Base-by-base conservation (phyloP, 257 asterid species). In the Jaltomata sinuosa region DNA sequence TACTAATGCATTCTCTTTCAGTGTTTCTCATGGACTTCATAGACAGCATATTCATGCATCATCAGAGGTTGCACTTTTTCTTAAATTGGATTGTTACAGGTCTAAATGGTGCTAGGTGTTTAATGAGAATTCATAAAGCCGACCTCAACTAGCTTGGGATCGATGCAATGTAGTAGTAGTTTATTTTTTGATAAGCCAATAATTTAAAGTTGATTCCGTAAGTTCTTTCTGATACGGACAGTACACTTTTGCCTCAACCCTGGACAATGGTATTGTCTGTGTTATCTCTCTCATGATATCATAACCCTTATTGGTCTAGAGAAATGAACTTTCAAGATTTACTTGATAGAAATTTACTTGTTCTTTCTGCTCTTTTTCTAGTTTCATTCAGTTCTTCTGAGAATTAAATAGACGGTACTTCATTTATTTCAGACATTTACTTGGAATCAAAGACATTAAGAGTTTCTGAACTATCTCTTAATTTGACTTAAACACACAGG, bases 401-500 rank as follows among this genome's bases (percentile, higher is more conserved):
- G 79, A 40, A 71, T 38, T 71, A 71, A 69, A 21, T 71, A 38
- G 53, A 38, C 0, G 53, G 32, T 38, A 67, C 49, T 67, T 34
- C 15, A 71, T 71, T 71, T 71, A 16, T 49, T 76, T 76, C 81
- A 47, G 47, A 47, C 22, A 47, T 25, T 76, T 47, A 22, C 81
- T 25, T 27, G 61, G 42, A 76, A 49, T 49, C 81, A 76, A 47
- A 76, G 45, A 27, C 42, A 76, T 29, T 76, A 15, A 27, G 45
- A 27, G 62, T 16, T 76, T 27, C 49, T 27, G 27, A 45, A 1
- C 38, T 5, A 55, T 55, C 27, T 76, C 18, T 76, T 76, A 22
- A 45, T 76, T 25, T 76, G 59, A 27, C 42, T 49, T 47, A 15
- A 76, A 76, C 81, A 45, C 86, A 64, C 83, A 96, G 98, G 89